Conservation (phyloP, 352 stramenopile genomes). For the Globisporangium irregulare region DNA sequence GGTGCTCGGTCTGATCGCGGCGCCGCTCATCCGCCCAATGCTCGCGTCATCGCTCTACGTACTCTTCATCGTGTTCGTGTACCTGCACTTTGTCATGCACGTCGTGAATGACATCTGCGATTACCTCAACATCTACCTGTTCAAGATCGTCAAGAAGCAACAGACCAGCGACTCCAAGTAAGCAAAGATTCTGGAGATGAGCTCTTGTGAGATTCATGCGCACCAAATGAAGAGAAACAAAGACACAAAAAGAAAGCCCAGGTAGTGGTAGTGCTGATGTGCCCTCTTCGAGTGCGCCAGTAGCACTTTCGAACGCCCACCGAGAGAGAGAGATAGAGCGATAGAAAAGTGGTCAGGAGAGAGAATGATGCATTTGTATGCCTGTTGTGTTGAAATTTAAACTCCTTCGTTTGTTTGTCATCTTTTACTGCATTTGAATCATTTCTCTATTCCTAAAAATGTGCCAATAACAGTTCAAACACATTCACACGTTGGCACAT, state of each 20-base stretch:
- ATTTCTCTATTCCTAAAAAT: neutral
- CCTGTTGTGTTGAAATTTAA: constrained; percentile 11
- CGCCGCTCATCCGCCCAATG: constrained; percentile 59
- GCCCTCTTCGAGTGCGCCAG: neutral
- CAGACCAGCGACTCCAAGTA: constrained; percentile 17
- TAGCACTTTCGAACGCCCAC: neutral
- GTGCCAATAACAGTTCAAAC: neutral
- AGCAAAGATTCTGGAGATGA: neutral
- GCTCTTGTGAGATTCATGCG: neutral
- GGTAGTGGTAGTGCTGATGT: neutral
- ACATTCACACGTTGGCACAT: neutral
- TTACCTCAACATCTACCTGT: constrained; percentile 84
- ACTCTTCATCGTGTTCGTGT: constrained; percentile 69
- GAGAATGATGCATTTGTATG: constrained; percentile 4
- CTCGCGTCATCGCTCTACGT: constrained; percentile 66
- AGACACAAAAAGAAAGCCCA: neutral
- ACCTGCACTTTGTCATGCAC: constrained; percentile 78
- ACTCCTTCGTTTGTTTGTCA: constrained; percentile 3
- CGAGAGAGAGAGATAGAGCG: constrained; percentile 1
- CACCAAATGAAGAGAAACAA: neutral
- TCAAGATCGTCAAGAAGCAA: constrained; percentile 63
- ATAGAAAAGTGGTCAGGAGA: constrained; percentile 5
- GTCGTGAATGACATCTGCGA: constrained; percentile 85
- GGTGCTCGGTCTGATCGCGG: constrained; percentile 37
- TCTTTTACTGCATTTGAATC: neutral